Evolutionary conservation across 225 moss, liverwort and hornwort genomes (phyloP), one percentile per base, ranked within the genome.

Genomic region (Sphagnum contortum): DNA sequence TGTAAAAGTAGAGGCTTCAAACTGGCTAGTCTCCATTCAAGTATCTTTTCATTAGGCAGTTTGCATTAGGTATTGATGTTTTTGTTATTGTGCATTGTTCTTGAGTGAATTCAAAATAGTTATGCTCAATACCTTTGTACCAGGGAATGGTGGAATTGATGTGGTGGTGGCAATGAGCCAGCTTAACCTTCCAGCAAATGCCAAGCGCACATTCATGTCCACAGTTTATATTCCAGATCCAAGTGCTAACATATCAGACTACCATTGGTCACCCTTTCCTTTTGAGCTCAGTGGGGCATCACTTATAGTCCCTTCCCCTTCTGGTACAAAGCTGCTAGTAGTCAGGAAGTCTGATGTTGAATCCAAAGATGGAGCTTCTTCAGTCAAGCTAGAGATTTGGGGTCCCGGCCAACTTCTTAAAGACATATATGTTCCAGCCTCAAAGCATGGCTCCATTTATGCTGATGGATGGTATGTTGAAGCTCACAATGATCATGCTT

Each of bases 121-220:
- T 29, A 29, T 29, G 29, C 29, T 29, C 29, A 29, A 29, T 29
- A 29, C 29, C 29, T 29, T 29, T 29, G 29, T 29, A 29, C 52
- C 84, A 94, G 91, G 89, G 64, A 85, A 80, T 70, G 87, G 87
- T 8, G 92, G 90, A 0, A 80, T 93, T 61, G 98, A 98, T 64
- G 89, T 98, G 55, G 91, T 98, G 64, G 98, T 98, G 61, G 93
- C 98, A 45, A 98, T 98, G 93, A 98, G 89, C 76, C 93, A 93
- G 82, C 55, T 84, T 64, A 98, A 89, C 64, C 93, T 98, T n/a
- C 82, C 85, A 60, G 98, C 86, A 60, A 98, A 98, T 77, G 82
- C 90, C 69, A 93, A 93, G 69, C 80, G 98, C 66, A 89, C 89
- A 1, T 98, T 91, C 64, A 68, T 93, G 62, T 98, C 98, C 44